Conservation (phyloP, 805 yeast species). For the Pichia phayaonensis region DNA sequence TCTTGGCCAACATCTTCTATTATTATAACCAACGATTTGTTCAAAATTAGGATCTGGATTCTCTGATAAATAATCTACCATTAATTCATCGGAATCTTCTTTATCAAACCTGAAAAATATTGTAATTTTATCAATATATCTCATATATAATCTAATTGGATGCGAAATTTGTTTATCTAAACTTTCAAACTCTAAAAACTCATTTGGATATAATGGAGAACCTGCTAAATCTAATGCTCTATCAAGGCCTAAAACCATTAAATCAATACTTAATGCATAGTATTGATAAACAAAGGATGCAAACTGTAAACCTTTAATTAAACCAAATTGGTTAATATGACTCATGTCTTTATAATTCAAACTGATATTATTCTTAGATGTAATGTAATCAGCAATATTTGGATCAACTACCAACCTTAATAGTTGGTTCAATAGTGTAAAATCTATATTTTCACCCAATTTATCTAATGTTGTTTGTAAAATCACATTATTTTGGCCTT, state of each 20-base stretch:
- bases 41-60: slow-evolving; percentile 93
- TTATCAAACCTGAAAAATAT: slow-evolving; percentile 68
- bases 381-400: slow-evolving; percentile 87
- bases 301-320: slow-evolving; percentile 83
- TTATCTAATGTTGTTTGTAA: slow-evolving; percentile 67
- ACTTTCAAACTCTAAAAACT: slow-evolving; percentile 66
- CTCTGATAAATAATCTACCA: slow-evolving; percentile 69
- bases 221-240: slow-evolving; percentile 89
- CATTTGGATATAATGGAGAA: slow-evolving; percentile 59
- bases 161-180: slow-evolving; percentile 50
- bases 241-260: slow-evolving; percentile 75
- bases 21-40: slow-evolving; percentile 76
- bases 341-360: slow-evolving; percentile 90
- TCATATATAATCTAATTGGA: slow-evolving; percentile 73
- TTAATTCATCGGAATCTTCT: slow-evolving; percentile 67
- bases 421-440: slow-evolving; percentile 76
- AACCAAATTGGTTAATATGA: slow-evolving; percentile 82
- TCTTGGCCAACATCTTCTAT: slow-evolving; percentile 90
- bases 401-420: slow-evolving; percentile 79
- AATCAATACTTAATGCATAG: slow-evolving; percentile 79
- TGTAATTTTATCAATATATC: slow-evolving; percentile 78
- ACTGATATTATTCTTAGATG: slow-evolving; percentile 80
- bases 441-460: slow-evolving; percentile 78
- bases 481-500: slow-evolving; percentile 78
- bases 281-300: slow-evolving; percentile 85